Conservation (phyloP, 164 flowering plant genomes). For the Aristolochia contorta region DNA sequence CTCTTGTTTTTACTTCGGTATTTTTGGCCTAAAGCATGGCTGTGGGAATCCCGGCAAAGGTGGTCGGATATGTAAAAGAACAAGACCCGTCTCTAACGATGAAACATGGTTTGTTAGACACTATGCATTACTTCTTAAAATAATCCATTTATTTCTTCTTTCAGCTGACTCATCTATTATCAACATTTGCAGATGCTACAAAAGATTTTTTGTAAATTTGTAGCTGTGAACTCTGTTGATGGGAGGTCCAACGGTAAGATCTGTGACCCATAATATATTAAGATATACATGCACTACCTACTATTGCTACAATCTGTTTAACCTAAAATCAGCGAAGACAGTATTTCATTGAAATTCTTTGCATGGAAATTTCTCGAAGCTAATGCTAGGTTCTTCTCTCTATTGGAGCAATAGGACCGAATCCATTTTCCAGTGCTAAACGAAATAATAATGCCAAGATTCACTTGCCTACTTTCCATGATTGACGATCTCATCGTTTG, state of each 20-base stretch:
- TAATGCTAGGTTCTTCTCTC: too few species aligned
- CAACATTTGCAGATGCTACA: constrained; percentile 49
- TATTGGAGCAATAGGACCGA: too few species aligned
- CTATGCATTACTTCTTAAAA: background rate
- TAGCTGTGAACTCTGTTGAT: constrained; percentile 27
- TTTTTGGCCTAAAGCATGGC: constrained; percentile 40
- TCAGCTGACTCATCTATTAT: background rate
- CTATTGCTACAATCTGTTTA: too few species aligned
- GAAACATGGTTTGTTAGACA: constrained; percentile 61
- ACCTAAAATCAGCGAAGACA: too few species aligned
- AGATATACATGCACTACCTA: too few species aligned
- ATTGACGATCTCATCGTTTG: too few species aligned
- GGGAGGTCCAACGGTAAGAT: constrained; percentile 27
- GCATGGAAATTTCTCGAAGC: too few species aligned
- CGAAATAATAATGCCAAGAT: too few species aligned
- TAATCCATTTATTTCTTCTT: background rate
- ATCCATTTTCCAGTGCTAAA: too few species aligned
- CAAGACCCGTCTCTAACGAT: constrained; percentile 73
- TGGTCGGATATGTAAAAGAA: constrained; percentile 57
- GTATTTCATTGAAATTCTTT: too few species aligned
- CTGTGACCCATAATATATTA: background rate
- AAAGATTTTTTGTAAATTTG: constrained; percentile 49
- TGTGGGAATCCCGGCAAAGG: constrained; percentile 72
- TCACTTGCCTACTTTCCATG: too few species aligned
- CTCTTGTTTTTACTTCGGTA: background rate